Evolutionary conservation across 176 grass and related monocot genomes (phyloP).

Genomic region (Hordeum vulgare): MorexV3_pseudomolecules_assembly NC_058524.1:80854040-80854539

Average conservation of each 20-base stretch:
- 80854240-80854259: not conserved
- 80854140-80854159: not conserved
- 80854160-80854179: not conserved
- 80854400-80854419: not conserved
- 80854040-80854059: not conserved
- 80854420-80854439: no score
- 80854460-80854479: no score
- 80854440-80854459: no score
- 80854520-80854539: no score
- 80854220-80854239: not conserved
- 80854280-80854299: not conserved
- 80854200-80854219: not conserved
- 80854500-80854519: no score
- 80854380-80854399: not conserved
- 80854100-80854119: not conserved
- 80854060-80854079: not conserved
- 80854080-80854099: not conserved
- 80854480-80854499: no score
- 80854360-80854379: not conserved
- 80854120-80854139: not conserved
- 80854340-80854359: not conserved
- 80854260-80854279: not conserved
- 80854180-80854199: not conserved
- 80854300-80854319: not conserved
- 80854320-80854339: not conserved